Conservation (phyloP, 768 basidiomycete genomes). For the Tulasnella sp. region DNA sequence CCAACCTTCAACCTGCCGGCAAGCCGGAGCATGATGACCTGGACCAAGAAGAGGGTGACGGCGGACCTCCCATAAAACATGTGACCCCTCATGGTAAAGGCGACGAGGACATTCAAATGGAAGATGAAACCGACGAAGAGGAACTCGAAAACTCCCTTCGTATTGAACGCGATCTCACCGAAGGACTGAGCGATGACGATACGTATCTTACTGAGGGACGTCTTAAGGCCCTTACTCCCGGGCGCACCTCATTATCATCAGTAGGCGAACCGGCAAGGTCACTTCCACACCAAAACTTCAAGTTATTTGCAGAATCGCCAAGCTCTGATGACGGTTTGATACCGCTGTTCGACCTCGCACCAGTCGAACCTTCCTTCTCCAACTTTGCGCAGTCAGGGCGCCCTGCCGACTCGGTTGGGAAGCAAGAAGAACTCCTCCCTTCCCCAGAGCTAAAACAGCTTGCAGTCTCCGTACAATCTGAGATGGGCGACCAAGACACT, state of each 20-base stretch:
- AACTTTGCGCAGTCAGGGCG: background rate
- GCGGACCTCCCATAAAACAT: background rate
- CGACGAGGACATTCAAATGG: background rate
- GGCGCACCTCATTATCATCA: background rate
- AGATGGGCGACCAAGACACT: background rate
- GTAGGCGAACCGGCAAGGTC: background rate
- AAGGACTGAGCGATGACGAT: conserved; percentile 27
- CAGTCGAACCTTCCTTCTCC: background rate
- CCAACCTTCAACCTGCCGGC: background rate
- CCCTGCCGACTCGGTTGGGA: background rate
- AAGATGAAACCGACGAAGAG: conserved; percentile 11
- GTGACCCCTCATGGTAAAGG: background rate
- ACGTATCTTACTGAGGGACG: background rate
- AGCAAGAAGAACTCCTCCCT: background rate
- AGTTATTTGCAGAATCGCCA: conserved; percentile 15
- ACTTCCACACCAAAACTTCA: background rate
- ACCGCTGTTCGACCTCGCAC: background rate
- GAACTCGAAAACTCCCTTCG: conserved; percentile 7
- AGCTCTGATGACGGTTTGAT: background rate
- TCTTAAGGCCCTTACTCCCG: background rate
- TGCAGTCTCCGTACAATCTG: background rate
- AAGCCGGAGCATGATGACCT: conserved; percentile 26
- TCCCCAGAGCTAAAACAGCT: background rate
- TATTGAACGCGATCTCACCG: conserved; percentile 27
- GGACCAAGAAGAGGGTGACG: conserved; percentile 12